Evolutionary conservation across 306 rosid genomes (phyloP).

Genomic region (Hippophae gyantsensis): DNA sequence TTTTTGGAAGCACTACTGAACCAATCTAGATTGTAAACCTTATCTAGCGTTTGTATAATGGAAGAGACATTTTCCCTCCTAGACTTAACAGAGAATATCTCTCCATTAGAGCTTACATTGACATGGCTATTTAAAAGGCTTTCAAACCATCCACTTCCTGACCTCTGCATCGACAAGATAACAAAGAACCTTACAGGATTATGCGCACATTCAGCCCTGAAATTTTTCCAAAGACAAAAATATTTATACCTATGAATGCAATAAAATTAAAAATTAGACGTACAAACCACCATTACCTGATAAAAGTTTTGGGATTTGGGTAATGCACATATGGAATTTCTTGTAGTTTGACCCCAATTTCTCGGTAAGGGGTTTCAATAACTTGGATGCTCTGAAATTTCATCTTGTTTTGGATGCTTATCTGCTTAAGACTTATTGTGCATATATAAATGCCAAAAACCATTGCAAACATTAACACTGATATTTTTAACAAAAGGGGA

Average conservation of each 20-base stretch:
- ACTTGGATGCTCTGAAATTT: slow-evolving; percentile 35
- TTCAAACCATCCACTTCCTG: slow-evolving; percentile 97
- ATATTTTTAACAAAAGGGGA: slow-evolving; percentile 47
- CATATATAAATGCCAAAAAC: slow-evolving; percentile 55
- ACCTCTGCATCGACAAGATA: slow-evolving; percentile 83
- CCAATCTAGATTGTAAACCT: slow-evolving; percentile 88
- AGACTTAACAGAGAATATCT: slow-evolving; percentile 60
- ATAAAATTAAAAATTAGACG: not conserved
- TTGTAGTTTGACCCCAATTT: slow-evolving; percentile 11
- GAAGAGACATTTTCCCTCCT: slow-evolving; percentile 65
- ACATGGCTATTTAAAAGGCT: slow-evolving; percentile 76
- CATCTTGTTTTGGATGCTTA: slow-evolving; percentile 37
- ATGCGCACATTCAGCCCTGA: slow-evolving; percentile 64
- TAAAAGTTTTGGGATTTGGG: slow-evolving; percentile 76
- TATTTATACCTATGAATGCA: slow-evolving; percentile 10
- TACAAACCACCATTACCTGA: slow-evolving; percentile 46
- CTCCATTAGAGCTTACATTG: slow-evolving; percentile 86
- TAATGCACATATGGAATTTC: slow-evolving; percentile 45
- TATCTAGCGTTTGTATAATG: slow-evolving; percentile 62
- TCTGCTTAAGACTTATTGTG: slow-evolving; percentile 68
- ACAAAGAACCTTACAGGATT: slow-evolving; percentile 82
- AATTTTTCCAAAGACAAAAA: slow-evolving; percentile 14
- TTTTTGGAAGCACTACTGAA: slow-evolving; percentile 90
- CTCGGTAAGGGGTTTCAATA: slow-evolving; percentile 31
- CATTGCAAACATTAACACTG: slow-evolving; percentile 58